Base-by-base conservation (phyloP, 2,329 filamentous ascomycete species). In the Colletotrichum aenigma region DNA sequence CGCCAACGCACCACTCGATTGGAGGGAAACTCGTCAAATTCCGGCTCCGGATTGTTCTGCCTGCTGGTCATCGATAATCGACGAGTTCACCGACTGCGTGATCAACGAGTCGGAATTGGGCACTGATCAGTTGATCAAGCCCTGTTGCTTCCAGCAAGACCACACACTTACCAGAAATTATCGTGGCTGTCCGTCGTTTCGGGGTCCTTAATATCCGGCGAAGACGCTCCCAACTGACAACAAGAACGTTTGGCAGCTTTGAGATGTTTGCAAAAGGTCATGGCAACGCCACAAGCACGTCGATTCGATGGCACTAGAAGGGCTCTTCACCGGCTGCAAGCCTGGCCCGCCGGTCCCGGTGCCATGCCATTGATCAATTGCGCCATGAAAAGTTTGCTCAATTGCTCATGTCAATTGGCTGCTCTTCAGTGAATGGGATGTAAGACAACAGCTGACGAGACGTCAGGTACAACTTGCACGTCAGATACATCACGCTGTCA, bases 381-480 rank as follows among this genome's bases (percentile, higher is more conserved):
- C 32, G 26, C 24, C 71, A 60, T 34, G 30, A 24, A 34, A 24
- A 26, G n/a, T 34, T 34, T 62, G 15, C 43, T 26, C 32, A 64
- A 18, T 43, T 62, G 15, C 34, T 32, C 24, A 58, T 15, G 43
- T 43, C 66, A 58, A 24, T 62, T 62, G 55, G 66, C 12, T 9
- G 26, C 13, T 48, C 34, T 43, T 30, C 28, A 24, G n/a, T 56
- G 38, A 55, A 38, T 28, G 18, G 18, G 24, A 56, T 30, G 71
- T 71, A 36, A 26, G 36, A 75, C 71, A 55, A 61, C 24, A 66
- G 67, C 24, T 71, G 70, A 76, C 75, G 62, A 77, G 69, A 67
- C 43, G 69, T 55, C 60, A 76, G 61, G 76, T 24, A 73, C 69
- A 30, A 66, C 13, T 21, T 30, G 26, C 66, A 66, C 21, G 52